Percentiles rank a stretch among this genome's conserved stretches.
Conservation (phyloP, 1,284 basidiomycete species). For the Ustilago xerochloae region DNA sequence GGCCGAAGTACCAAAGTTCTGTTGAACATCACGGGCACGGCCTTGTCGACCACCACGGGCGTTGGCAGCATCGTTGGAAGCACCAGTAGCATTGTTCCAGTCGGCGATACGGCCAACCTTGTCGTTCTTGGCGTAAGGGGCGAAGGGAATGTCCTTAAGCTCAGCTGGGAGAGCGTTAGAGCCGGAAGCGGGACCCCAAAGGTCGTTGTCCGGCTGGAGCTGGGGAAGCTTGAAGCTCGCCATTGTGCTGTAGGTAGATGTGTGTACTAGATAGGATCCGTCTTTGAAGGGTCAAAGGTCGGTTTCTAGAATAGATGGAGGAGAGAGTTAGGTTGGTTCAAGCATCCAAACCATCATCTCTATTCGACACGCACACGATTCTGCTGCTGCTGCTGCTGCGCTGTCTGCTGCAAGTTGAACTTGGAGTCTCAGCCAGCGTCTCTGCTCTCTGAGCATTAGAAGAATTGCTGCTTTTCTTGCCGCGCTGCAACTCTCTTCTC, state of each 20-base stretch:
- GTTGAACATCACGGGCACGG: conserved; percentile 55
- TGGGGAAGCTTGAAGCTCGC: conserved; percentile 61
- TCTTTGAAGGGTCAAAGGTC: neutral
- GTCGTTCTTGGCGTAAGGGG: conserved; percentile 97
- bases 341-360: neutral
- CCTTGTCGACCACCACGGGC: conserved; percentile 49
- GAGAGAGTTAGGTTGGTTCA: neutral
- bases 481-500: too few relatives aligned
- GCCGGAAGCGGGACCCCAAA: conserved; percentile 63
- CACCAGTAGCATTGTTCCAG: conserved; percentile 80
- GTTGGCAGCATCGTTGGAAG: conserved; percentile 70
- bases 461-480: neutral
- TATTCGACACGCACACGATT: conserved; percentile 18
- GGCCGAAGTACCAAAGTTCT: conserved; percentile 54
- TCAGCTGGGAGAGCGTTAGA: conserved; percentile 57
- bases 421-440: too few relatives aligned
- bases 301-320: conserved; percentile 16
- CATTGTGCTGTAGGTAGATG: conserved; percentile 37
- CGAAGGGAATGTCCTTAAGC: conserved; percentile 73
- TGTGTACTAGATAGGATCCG: neutral
- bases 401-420: too few relatives aligned
- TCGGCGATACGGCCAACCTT: conserved; percentile 97
- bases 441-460: neutral
- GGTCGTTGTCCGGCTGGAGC: conserved; percentile 51
- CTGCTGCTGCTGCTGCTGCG: too few relatives aligned